Percentiles rank a stretch among this genome's conserved stretches.
These are phyloP conservation scores for Tolypocladium cylindrosporum DNA, from an alignment of 2,329 filamentous ascomycete genomes.

Conservation along the genomic window DNA sequence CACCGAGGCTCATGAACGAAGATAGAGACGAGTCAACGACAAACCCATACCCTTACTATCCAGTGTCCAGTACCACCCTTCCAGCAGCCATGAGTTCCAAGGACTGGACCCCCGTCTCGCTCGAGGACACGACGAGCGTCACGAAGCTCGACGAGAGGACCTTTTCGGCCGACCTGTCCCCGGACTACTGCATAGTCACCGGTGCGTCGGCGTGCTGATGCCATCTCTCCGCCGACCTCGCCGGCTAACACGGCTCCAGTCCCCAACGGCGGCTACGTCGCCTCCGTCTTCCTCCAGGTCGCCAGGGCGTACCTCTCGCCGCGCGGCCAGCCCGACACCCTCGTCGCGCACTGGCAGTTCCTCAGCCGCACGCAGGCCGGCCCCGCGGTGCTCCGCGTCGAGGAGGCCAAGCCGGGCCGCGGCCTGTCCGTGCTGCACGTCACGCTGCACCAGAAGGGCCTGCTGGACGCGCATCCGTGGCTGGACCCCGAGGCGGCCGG, in stretches of 20 bases:
- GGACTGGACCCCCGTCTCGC: background rate
- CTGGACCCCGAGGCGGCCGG: constrained; percentile 8
- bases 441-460: constrained; percentile 28
- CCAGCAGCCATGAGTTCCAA: background rate
- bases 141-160: background rate
- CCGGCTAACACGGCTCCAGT: constrained; percentile 13
- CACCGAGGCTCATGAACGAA: no score
- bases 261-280: constrained; percentile 37
- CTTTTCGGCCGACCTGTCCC: background rate
- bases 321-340: constrained; percentile 24
- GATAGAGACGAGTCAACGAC: no score
- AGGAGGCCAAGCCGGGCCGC: constrained; percentile 31
- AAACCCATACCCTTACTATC: no score
- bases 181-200: background rate
- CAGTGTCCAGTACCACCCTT: no score
- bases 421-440: constrained; percentile 30
- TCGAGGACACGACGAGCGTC: background rate
- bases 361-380: constrained; percentile 27
- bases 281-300: constrained; percentile 27
- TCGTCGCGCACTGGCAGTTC: constrained; percentile 31
- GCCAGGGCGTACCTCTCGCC: constrained; percentile 22
- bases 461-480: constrained; percentile 23
- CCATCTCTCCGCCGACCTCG: no score
- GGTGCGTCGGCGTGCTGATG: background rate
- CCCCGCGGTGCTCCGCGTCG: constrained; percentile 25